Conservation (phyloP, 805 yeast species). For the Saccharomycopsis babjevae region DNA sequence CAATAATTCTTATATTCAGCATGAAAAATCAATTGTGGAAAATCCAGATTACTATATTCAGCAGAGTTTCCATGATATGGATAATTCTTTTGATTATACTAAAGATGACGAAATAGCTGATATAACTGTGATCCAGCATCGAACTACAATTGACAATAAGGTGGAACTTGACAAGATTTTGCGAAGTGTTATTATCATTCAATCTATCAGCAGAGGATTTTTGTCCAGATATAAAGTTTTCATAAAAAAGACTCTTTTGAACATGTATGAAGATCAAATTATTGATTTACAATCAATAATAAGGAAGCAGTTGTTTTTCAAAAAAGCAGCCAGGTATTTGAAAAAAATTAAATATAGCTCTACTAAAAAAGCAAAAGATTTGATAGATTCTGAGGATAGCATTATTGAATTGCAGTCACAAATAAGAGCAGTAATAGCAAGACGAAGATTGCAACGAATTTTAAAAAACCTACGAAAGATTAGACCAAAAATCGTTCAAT, state of each 20-base stretch:
- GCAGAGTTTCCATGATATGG: neutral
- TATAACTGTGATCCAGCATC: conserved; percentile 18
- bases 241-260: conserved; percentile 52
- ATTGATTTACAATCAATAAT: conserved; percentile 38
- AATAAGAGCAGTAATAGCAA: conserved; percentile 37
- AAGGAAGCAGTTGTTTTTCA: conserved; percentile 33
- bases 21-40: neutral
- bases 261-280: conserved; percentile 44
- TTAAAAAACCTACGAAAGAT: neutral
- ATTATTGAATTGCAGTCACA: conserved; percentile 9
- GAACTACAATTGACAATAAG: conserved; percentile 5
- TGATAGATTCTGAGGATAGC: neutral
- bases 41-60: neutral
- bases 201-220: conserved; percentile 63
- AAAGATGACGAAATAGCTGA: conserved; percentile 13
- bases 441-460: conserved; percentile 17
- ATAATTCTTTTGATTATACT: neutral
- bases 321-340: neutral
- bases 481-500: conserved; percentile 10
- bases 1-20: neutral
- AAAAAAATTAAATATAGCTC: conserved; percentile 1
- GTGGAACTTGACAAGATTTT: conserved; percentile 20
- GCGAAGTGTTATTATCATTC: conserved; percentile 40
- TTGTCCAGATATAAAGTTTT: conserved; percentile 51
- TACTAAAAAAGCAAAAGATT: neutral